phyloP scores from a whole-genome alignment of 305 asterid genomes.

The Ajuga reptans region DNA sequence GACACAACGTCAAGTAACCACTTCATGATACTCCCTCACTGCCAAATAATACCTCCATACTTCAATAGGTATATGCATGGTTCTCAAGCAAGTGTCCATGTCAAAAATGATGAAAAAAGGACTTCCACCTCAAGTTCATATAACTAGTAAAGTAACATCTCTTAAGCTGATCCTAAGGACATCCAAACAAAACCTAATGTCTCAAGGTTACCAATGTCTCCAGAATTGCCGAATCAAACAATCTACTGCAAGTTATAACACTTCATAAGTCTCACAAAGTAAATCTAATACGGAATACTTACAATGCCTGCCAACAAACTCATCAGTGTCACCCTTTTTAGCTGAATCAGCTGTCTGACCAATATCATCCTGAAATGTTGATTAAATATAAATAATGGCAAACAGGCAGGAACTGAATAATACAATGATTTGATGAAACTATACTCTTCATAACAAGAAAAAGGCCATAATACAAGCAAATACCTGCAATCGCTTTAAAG shows the following conservation, averaged over 20 bases:
- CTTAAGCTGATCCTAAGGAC: neutral
- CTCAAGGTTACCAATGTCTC: neutral
- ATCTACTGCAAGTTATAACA: neutral
- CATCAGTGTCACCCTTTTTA: slow-evolving; percentile 31
- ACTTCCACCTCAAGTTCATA: neutral
- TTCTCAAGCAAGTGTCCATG: neutral
- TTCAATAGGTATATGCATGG: neutral
- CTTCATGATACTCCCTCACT: neutral
- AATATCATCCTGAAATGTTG: slow-evolving; percentile 36
- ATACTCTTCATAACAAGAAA: neutral
- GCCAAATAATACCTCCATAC: too few relatives aligned
- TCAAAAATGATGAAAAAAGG: neutral
- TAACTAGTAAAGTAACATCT: neutral
- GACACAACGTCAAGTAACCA: neutral
- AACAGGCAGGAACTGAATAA: slow-evolving; percentile 5
- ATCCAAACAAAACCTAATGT: neutral
- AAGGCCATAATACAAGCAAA: neutral
- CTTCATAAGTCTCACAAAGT: neutral
- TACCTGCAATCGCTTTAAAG: slow-evolving; percentile 32
- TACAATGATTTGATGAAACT: neutral
- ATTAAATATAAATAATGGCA: neutral
- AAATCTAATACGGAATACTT: slow-evolving; percentile 28
- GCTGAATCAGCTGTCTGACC: slow-evolving; percentile 31
- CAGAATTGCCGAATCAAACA: neutral
- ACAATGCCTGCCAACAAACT: slow-evolving; percentile 43